These are phyloP conservation scores for Diaporthe nobilis DNA, from an alignment of 2,329 filamentous ascomycete species.

Conservation along the genomic window DNA sequence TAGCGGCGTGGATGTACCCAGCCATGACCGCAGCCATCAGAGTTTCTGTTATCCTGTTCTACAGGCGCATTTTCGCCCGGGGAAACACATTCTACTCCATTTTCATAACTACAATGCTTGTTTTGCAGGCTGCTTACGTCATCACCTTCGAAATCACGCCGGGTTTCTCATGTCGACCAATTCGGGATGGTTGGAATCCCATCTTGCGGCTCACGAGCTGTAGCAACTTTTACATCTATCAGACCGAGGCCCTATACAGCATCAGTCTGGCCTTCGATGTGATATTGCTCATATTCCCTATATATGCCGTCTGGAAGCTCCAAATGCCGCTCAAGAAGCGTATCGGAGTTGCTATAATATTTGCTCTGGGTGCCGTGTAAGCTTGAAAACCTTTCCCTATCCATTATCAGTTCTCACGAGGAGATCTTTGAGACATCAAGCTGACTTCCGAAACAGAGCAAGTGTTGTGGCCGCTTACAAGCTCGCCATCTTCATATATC, in stretches of 20 bases:
- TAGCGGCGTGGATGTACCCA: conserved; percentile 45
- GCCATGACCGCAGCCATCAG: conserved; percentile 45
- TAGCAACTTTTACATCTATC: conserved; percentile 44
- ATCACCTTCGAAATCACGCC: conserved; percentile 46
- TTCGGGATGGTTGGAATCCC: conserved; percentile 43
- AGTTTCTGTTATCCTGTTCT: conserved; percentile 47
- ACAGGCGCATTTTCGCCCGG: conserved; percentile 45
- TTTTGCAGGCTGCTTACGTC: conserved; percentile 45
- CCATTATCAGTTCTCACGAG: background rate
- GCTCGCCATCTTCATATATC: conserved; percentile 43
- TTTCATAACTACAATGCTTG: conserved; percentile 41
- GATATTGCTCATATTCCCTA: conserved; percentile 46
- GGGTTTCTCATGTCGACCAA: conserved; percentile 45
- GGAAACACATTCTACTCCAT: background rate
- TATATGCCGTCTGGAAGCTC: conserved; percentile 44
- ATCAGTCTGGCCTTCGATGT: conserved; percentile 47
- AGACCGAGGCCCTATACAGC: conserved; percentile 45
- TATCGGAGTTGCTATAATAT: conserved; percentile 44
- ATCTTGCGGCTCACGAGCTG: conserved; percentile 40
- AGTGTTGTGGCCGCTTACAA: conserved; percentile 47
- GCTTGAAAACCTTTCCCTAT: background rate
- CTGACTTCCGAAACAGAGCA: conserved; percentile 30
- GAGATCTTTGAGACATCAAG: too few relatives aligned
- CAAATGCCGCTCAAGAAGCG: conserved; percentile 45
- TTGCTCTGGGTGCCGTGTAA: conserved; percentile 45